Evolutionary conservation across 2,329 filamentous ascomycete genomes (phyloP), one percentile per base, ranked within the genome.

Genomic region (Fusarium multiceps): DNA sequence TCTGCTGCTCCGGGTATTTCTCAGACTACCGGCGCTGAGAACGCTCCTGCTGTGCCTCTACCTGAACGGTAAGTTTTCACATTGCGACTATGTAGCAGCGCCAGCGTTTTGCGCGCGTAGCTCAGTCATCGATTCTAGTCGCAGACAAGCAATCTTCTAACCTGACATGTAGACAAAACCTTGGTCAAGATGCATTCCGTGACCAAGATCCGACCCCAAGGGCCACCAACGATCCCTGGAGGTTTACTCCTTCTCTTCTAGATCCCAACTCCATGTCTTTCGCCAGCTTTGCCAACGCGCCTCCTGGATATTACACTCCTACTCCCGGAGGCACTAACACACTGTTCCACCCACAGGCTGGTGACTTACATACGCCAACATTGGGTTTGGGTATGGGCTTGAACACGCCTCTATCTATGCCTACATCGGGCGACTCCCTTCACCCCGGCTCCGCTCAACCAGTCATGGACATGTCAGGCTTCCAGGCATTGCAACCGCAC

Each of bases 221-320:
- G 78, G 92, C 90, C 20, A 88, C 91, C 43, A 90, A 92, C 75
- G 94, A 98, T 73, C 89, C 88, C 73, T 96, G 94, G 90, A 88
- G 92, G 71, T 94, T 97, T 76, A 97, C 94, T 4, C 93, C 94
- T 6, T 96, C 94, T 23, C 84, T 97, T 60, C 87, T 98, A 77
- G 95, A 98, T 77, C 90, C 93, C 20, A 93, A 91, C 78, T 92
- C 93, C 30, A 93, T 93, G 78, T 88, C 89, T 25, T 98, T 97
- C 80, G 86, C 89, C 63, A 86, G 87, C 59, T 95, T 97, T 76
- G 89, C 91, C 69, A 93, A 92, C 79, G 92, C 94, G 69, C 88
- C 91, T 47, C 88, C 92, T 18, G 92, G 91, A 16, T 96, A 96
- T 80, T 98, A 97, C 80, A 94, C 93, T 10, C 93, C 94, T 4